phyloP scores from a whole-genome alignment of 2,329 filamentous ascomycete species.

The Alternaria sp. region DNA sequence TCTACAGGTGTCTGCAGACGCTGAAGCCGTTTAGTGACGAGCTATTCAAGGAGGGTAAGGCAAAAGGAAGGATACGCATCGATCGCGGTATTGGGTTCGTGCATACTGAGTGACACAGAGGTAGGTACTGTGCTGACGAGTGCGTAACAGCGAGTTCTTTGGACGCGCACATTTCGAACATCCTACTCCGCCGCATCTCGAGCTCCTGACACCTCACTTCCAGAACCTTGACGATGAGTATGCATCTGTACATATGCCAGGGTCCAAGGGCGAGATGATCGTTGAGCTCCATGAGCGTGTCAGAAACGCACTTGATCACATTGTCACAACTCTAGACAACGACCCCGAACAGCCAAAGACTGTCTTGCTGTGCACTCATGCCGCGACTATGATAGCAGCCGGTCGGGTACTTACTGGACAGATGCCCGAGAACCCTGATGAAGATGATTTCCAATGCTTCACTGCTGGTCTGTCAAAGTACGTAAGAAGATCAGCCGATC shows the following conservation, averaged over 20 bases:
- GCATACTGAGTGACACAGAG: not conserved
- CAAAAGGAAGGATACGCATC: constrained; percentile 53
- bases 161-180: constrained; percentile 85
- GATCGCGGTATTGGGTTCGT: constrained; percentile 61
- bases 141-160: constrained; percentile 74
- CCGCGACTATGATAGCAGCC: constrained; percentile 85
- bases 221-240: constrained; percentile 63
- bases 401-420: constrained; percentile 80
- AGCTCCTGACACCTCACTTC: constrained; percentile 72
- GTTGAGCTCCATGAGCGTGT: constrained; percentile 80
- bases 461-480: constrained; percentile 82
- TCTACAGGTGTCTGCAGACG: constrained; percentile 50
- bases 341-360: constrained; percentile 69
- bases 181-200: constrained; percentile 72
- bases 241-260: constrained; percentile 69
- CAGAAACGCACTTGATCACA: constrained; percentile 69
- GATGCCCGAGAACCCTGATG: constrained; percentile 73
- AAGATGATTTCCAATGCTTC: constrained; percentile 83
- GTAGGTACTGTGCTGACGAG: not conserved
- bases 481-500: constrained; percentile 53
- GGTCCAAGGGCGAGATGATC: constrained; percentile 77
- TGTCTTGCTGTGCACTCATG: constrained; percentile 85
- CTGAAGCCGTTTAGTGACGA: constrained; percentile 47
- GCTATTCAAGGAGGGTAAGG: constrained; percentile 37
- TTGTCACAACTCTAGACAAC: constrained; percentile 75